Evolutionary conservation across 768 basidiomycete species (phyloP), one percentile per base, ranked within the genome.

Genomic region (Pleurotus tuber-regium): DNA sequence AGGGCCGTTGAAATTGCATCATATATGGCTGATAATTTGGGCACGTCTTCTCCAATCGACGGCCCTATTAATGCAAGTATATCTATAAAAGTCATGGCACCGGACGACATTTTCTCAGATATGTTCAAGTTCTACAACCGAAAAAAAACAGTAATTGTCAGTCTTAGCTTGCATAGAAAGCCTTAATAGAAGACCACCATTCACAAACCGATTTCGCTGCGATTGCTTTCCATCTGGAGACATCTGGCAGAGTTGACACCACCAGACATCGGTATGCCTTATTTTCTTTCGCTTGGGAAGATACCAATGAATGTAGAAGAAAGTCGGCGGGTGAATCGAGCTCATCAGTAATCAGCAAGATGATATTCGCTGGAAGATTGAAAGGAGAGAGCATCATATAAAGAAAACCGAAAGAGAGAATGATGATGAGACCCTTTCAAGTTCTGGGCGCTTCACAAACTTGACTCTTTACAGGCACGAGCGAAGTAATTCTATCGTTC

Each of bases 281-380:
- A 4, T 58, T 53, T 30, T 74, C 61, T 63, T 86, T 89, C 35
- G 87, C 65, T 51, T 83, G 78, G 2, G 71, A 57, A 18, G 70
- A 63, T 3, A 91, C 56, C 38, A 72, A 66, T 9, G 73, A 73
- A 54, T 88, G 82, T 1, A 92, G 71, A 8, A 90, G 58, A 57
- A 91, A 92, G 53, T 89, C 87, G 9, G 82, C 86, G 1, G 89
- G 84, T 0, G 89, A 79, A 0, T 75, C 69, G 0, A 91, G 70
- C 43, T 87, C 77, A 58, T 92, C 89, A 4, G 87, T 86, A 4
- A 92, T 72, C 0, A 91, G 68, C 9, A 87, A 58, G 12, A 83
- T 59, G 7, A 82, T 74, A 24, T 72, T 72, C 28, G 79, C 70
- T 6, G 70, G 65, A 11, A 87, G 70, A 16, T 79, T 70, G 52